phyloP scores from a whole-genome alignment of 208 protist genomes.

The Leptomonas seymouri region DNA sequence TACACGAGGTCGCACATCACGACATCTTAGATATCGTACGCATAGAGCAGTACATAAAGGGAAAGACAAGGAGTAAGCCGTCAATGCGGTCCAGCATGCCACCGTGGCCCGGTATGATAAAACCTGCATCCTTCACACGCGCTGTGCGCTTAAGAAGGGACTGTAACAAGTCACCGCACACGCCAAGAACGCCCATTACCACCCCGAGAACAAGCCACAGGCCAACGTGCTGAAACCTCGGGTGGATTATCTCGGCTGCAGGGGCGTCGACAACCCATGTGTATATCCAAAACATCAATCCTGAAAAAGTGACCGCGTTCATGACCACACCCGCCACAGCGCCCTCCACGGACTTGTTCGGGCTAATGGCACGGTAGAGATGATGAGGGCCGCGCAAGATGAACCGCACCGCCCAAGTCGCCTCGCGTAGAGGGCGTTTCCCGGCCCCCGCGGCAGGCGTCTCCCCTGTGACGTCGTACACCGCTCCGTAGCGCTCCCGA shows the following conservation, averaged over 20 bases:
- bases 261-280: conserved; percentile 22
- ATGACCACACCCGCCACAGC: conserved; percentile 68
- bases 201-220: conserved; percentile 64
- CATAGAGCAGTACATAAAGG: conserved; percentile 69
- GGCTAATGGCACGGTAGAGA: conserved; percentile 72
- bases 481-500: conserved; percentile 24
- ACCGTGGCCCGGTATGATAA: conserved; percentile 88
- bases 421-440: conserved; percentile 24
- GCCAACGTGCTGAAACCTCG: conserved; percentile 38
- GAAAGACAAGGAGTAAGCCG: conserved; percentile 80
- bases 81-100: conserved; percentile 92
- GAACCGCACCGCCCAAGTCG: conserved; percentile 19
- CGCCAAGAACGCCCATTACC: conserved; percentile 66
- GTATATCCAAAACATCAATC: conserved; percentile 45
- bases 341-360: conserved; percentile 91
- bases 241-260: conserved; percentile 27
- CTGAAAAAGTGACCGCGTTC: conserved; percentile 57
- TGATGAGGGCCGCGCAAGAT: conserved; percentile 51
- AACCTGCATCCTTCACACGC: conserved; percentile 85
- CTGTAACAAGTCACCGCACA: conserved; percentile 89
- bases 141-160: conserved; percentile 88
- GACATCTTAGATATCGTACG: conserved; percentile 32
- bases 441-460: background rate
- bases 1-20: background rate
- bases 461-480: conserved; percentile 35